Conservation (phyloP, 129 eudicot genomes). For the Rutidosis leptorrhynchoides region DNA sequence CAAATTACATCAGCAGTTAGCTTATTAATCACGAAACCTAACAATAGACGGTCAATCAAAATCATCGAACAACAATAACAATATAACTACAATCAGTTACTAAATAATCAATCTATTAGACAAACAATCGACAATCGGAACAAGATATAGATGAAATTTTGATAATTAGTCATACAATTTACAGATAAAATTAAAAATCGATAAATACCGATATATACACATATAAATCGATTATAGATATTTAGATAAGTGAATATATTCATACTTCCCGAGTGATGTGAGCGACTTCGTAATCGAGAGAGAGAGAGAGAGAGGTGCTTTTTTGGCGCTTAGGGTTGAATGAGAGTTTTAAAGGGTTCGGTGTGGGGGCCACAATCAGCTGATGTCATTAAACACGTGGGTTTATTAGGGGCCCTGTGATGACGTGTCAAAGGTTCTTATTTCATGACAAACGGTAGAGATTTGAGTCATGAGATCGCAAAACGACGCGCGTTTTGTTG, state of each 20-base stretch:
- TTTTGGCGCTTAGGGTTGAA: constrained; percentile 59
- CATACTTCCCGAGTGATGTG: constrained; percentile 8
- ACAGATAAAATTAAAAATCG: not conserved
- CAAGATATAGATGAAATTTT: not conserved
- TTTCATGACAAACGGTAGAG: constrained; percentile 4
- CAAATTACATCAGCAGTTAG: constrained; percentile 23
- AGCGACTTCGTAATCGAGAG: constrained; percentile 37
- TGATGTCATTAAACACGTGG: constrained; percentile 38
- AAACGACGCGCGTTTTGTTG: constrained; percentile 9
- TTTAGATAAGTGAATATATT: not conserved
- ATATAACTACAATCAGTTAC: not conserved
- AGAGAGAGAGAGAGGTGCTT: constrained; percentile 13
- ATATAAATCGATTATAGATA: not conserved
- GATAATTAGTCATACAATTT: not conserved
- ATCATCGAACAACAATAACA: not conserved
- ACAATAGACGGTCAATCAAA: constrained; percentile 1
- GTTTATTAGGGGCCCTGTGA: not conserved
- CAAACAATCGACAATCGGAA: constrained; percentile 5
- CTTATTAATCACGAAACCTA: constrained; percentile 30
- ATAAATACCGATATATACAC: not conserved
- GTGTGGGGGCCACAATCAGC: constrained; percentile 39
- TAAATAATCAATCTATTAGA: not conserved
- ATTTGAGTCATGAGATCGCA: constrained; percentile 3
- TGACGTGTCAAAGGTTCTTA: constrained; percentile 33
- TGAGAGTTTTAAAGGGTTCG: constrained; percentile 68